phyloP scores from a whole-genome alignment of 768 basidiomycete genomes.

The Macrolepiota dolichaula region DNA sequence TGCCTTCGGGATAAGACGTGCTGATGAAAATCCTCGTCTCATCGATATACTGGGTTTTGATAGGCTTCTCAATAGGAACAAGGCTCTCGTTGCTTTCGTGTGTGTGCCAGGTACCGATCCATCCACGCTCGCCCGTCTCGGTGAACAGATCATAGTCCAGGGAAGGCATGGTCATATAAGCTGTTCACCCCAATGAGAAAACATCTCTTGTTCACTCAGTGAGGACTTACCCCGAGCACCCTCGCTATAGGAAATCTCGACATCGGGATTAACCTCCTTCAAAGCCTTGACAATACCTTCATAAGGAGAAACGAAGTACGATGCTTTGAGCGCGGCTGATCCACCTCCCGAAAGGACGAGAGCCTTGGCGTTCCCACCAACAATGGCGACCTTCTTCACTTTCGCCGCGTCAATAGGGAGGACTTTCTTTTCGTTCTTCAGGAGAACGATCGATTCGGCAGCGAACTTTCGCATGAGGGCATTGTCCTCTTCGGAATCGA shows the following conservation, averaged over 20 bases:
- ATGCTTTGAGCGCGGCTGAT: conserved; percentile 68
- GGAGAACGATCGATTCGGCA: conserved; percentile 65
- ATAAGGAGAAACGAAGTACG: conserved; percentile 75
- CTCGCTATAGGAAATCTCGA: conserved; percentile 63
- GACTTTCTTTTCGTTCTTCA: conserved; percentile 61
- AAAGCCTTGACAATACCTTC: conserved; percentile 69
- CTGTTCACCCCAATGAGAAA: conserved; percentile 28
- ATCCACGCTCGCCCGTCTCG: conserved; percentile 57
- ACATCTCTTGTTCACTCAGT: not conserved
- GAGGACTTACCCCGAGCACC: conserved; percentile 57
- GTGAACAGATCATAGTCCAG: conserved; percentile 68
- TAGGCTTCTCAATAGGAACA: conserved; percentile 36
- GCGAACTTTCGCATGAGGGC: conserved; percentile 65
- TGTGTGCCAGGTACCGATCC: conserved; percentile 59
- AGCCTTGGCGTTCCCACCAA: conserved; percentile 72
- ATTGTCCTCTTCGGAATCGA: conserved; percentile 60
- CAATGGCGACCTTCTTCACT: conserved; percentile 69
- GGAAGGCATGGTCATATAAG: conserved; percentile 60
- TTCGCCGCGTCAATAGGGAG: conserved; percentile 48
- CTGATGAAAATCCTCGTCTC: conserved; percentile 68
- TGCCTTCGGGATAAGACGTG: conserved; percentile 47
- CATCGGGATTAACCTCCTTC: conserved; percentile 31
- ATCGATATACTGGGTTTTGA: conserved; percentile 45
- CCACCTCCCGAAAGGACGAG: conserved; percentile 65
- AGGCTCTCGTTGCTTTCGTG: conserved; percentile 60